phyloP scores from a whole-genome alignment of 768 basidiomycete species.

The Kwoniella botswanensis region DNA sequence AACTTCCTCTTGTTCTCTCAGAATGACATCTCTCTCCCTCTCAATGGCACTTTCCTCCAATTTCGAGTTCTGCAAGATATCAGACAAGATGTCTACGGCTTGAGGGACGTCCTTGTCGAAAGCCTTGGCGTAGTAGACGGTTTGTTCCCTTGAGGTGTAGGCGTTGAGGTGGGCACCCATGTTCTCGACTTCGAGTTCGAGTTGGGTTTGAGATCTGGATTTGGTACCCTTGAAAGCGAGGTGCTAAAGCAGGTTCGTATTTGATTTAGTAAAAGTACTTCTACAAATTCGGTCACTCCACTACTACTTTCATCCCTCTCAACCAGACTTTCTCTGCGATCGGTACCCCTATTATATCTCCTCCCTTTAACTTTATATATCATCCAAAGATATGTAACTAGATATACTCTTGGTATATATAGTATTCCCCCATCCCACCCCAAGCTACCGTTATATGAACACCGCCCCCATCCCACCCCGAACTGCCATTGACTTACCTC shows the following conservation, averaged over 20 bases:
- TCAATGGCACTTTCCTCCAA: slow-evolving; percentile 85
- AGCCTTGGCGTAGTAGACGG: slow-evolving; percentile 98
- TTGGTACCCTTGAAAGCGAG: slow-evolving; percentile 71
- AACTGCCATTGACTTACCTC: slow-evolving; percentile 62
- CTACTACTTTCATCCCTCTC: no score
- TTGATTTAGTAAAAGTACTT: not conserved
- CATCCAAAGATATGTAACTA: not conserved
- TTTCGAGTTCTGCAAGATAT: slow-evolving; percentile 96
- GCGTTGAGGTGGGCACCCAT: slow-evolving; percentile 96
- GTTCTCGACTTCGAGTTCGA: slow-evolving; percentile 98
- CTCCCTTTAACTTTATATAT: no score
- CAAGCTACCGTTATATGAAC: not conserved
- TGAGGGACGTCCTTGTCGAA: slow-evolving; percentile 92
- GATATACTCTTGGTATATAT: not conserved
- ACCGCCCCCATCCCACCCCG: slow-evolving; percentile 4
- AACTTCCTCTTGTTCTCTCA: slow-evolving; percentile 97
- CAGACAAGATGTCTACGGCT: slow-evolving; percentile 95
- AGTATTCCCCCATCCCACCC: slow-evolving; percentile 6
- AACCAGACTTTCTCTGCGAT: not conserved
- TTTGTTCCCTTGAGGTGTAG: slow-evolving; percentile 98
- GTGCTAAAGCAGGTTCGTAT: slow-evolving; percentile 43
- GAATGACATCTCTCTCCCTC: slow-evolving; percentile 92
- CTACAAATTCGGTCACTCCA: no score
- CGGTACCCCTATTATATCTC: not conserved
- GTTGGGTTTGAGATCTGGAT: slow-evolving; percentile 80